Base-by-base conservation (phyloP, 768 basidiomycete species). In the Butyriboletus loyo region DNA sequence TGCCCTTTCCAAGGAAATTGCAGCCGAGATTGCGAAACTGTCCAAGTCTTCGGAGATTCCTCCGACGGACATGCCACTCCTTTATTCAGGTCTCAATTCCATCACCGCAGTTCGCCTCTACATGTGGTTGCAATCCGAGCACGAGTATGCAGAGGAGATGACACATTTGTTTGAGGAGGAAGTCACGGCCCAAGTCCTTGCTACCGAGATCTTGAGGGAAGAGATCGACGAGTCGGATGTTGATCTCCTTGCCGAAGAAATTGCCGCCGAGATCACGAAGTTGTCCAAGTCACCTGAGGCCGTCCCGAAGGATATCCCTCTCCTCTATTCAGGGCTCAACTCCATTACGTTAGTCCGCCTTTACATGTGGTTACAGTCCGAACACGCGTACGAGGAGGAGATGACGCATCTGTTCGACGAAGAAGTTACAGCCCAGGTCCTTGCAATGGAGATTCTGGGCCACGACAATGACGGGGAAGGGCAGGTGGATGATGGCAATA, bases 41-140 rank as follows among this genome's bases (percentile, higher is more conserved):
- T 65, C 65, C 54, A 67, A 67, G 50, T 60, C 67, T 34, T 52
- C 52, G 5, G 58, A 59, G 17, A 48, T 63, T 15, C 35, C 73
- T 28, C 60, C 64, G 11, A 63, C 60, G 41, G 67, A 71, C 56
- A 60, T 58, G 28, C 65, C 72, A 2, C 64, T 74, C 25, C 59
- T 67, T 31, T 65, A 67, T 52, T 61, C 66, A 0, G 70, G 69
- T 38, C 67, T 73, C 41, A 67, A 68, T 32, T 64, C 68, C 35
- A 62, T 62, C 54, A 69, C 65, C 7, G 57, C 68, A 7, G 61
- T 66, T 19, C 59, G 62, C 30, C 58, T 73, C 25, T 59, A 65
- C 55, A 59, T 65, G 60, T 72, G 70, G 71, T 53, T 72, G 51
- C 70, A 68, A 53, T 69, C 64, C 24, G 66, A 64, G 25, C 53